Percentiles rank a stretch among this genome's conserved stretches.
Evolutionary conservation across 2,329 filamentous ascomycete genomes (phyloP).

Genomic region (Alternaria solani): DNA sequence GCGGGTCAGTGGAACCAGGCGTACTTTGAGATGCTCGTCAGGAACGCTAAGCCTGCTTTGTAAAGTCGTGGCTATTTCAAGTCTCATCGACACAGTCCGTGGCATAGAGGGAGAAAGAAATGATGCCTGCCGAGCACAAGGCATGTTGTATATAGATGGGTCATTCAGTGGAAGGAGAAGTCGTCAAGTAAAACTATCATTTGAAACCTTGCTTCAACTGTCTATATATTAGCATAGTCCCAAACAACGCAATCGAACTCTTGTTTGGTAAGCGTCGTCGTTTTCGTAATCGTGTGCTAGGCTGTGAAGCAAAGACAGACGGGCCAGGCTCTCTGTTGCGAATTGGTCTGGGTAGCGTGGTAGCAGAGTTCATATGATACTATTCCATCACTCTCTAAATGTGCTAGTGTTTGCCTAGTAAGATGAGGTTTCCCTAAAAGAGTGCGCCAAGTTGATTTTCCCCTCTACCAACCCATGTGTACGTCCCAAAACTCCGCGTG

Average conservation of each 20-base stretch:
- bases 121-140: background rate
- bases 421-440: slow-evolving; percentile 4
- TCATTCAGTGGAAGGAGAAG: background rate
- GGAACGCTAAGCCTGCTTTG: slow-evolving; percentile 51
- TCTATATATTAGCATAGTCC: background rate
- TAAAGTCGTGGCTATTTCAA: slow-evolving; percentile 16
- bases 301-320: background rate
- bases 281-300: background rate
- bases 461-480: slow-evolving; percentile 2
- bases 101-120: background rate
- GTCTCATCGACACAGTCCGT: background rate
- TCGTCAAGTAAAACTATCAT: slow-evolving; percentile 2
- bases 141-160: slow-evolving; percentile 22
- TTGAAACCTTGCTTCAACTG: slow-evolving; percentile 3
- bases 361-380: background rate
- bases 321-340: too few species aligned
- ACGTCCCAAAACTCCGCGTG: slow-evolving; percentile 14
- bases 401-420: background rate
- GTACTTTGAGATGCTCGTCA: slow-evolving; percentile 50
- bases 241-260: background rate
- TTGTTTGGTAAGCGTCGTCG: background rate
- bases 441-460: background rate
- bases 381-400: background rate
- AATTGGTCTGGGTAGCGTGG: background rate
- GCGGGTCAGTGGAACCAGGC: slow-evolving; percentile 72